Evolutionary conservation across 2,329 filamentous ascomycete species (phyloP).

Genomic region (Sporothrix pallida): DNA sequence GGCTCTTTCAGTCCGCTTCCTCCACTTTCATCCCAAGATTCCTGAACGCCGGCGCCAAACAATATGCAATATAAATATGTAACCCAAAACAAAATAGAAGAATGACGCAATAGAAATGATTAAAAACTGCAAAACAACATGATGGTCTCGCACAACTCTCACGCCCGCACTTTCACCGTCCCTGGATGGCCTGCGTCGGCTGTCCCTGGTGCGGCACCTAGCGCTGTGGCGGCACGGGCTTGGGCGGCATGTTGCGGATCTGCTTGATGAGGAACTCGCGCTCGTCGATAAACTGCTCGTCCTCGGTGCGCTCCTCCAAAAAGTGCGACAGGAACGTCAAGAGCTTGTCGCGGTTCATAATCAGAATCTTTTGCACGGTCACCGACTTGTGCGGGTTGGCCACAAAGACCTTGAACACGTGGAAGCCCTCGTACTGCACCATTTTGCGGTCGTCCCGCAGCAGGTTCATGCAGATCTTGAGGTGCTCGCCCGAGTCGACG

Average conservation of each 20-base stretch:
- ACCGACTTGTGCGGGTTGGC: conserved; percentile 98
- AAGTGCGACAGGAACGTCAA: conserved; percentile 89
- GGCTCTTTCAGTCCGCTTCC: not conserved
- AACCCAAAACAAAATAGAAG: conserved; percentile 9
- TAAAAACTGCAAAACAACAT: not conserved
- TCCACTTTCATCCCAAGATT: conserved; percentile 13
- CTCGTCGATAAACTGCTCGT: conserved; percentile 98
- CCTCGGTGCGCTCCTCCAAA: conserved; percentile 91
- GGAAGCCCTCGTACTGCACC: conserved; percentile 99
- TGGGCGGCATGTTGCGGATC: conserved; percentile 72
- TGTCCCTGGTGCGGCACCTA: conserved; percentile 32
- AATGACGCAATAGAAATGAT: conserved; percentile 7
- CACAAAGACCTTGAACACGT: conserved; percentile 99
- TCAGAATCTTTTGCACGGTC: conserved; percentile 90
- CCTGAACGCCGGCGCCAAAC: conserved; percentile 34
- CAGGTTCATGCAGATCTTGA: conserved; percentile 98
- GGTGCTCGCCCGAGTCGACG: conserved; percentile 90
- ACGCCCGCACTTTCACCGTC: no score
- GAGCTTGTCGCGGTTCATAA: conserved; percentile 94
- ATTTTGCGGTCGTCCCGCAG: conserved; percentile 95
- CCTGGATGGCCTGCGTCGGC: not conserved
- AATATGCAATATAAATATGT: conserved; percentile 32
- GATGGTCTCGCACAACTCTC: not conserved
- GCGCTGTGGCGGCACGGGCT: conserved; percentile 57
- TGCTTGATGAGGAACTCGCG: conserved; percentile 96